These are phyloP conservation scores for Pythium rhizo-oryzae DNA, from an alignment of 352 stramenopile species.

Conservation along the genomic window DNA sequence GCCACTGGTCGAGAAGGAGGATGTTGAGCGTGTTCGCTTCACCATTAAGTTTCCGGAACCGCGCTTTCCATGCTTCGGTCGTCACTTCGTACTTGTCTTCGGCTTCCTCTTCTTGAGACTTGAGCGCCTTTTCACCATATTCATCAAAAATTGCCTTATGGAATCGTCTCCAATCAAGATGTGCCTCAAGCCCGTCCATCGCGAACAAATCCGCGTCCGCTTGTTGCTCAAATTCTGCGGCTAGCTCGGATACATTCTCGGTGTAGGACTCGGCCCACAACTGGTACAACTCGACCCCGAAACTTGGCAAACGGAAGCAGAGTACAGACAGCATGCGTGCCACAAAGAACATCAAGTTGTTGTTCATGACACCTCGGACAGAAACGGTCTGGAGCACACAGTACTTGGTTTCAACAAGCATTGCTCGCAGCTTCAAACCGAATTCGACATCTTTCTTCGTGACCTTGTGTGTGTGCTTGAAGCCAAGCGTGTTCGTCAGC, in stretches of 20 bases:
- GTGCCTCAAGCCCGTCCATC: conserved; percentile 87
- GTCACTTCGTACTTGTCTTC: conserved; percentile 91
- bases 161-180: conserved; percentile 89
- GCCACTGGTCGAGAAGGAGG: conserved; percentile 85
- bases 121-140: conserved; percentile 84
- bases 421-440: conserved; percentile 80
- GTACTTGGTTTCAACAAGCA: conserved; percentile 90
- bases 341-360: conserved; percentile 92
- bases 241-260: conserved; percentile 74
- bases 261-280: conserved; percentile 88
- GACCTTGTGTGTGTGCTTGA: conserved; percentile 78
- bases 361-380: conserved; percentile 90
- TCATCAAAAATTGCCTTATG: conserved; percentile 89
- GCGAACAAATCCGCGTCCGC: conserved; percentile 85
- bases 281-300: conserved; percentile 87
- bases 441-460: conserved; percentile 86
- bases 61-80: conserved; percentile 79
- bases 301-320: conserved; percentile 86
- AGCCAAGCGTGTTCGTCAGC: conserved; percentile 54
- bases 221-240: conserved; percentile 81
- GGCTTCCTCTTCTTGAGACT: conserved; percentile 86
- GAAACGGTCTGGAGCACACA: conserved; percentile 88
- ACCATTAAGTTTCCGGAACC: conserved; percentile 77
- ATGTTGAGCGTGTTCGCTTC: conserved; percentile 90
- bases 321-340: conserved; percentile 87